A percentile compares a stretch with the other conserved stretches of the same genome.
phyloP scores from a whole-genome alignment of 768 basidiomycete genomes.

The Mycena chlorophos region DNA sequence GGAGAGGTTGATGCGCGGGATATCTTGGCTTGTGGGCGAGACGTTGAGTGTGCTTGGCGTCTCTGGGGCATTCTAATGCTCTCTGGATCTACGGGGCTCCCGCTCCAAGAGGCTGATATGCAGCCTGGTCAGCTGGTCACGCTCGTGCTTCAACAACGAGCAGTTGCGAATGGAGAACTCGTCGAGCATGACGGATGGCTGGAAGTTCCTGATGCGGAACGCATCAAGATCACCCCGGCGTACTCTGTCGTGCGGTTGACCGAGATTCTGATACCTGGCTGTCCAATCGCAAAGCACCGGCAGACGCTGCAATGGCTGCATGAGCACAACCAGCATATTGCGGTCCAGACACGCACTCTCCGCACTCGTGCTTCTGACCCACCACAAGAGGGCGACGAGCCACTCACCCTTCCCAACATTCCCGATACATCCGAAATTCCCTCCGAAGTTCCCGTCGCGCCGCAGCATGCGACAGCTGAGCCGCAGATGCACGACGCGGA shows the following conservation, averaged over 20 bases:
- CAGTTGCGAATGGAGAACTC: slow-evolving; percentile 10
- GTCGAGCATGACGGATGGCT: slow-evolving; percentile 7
- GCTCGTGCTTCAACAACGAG: slow-evolving; percentile 5
- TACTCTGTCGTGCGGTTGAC: slow-evolving; percentile 16
- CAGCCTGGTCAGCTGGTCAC: slow-evolving; percentile 13
- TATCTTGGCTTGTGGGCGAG: not conserved
- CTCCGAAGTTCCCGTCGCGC: too few relatives aligned
- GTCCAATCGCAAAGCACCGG: slow-evolving; percentile 8
- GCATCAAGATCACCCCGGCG: slow-evolving; percentile 3
- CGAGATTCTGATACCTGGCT: slow-evolving; percentile 12
- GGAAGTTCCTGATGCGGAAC: not conserved
- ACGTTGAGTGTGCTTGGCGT: slow-evolving; percentile 15
- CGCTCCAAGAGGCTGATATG: slow-evolving; percentile 5
- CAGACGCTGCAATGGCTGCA: slow-evolving; percentile 16
- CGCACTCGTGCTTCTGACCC: slow-evolving; percentile 9
- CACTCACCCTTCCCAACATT: slow-evolving; percentile 5
- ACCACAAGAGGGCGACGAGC: not conserved
- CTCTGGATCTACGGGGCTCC: slow-evolving; percentile 8
- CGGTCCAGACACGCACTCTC: slow-evolving; percentile 15
- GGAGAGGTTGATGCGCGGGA: not conserved
- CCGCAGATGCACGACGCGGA: too few relatives aligned
- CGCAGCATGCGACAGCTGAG: too few relatives aligned
- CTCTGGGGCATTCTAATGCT: slow-evolving; percentile 2
- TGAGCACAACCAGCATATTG: slow-evolving; percentile 2
- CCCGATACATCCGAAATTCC: too few relatives aligned